Conservation (phyloP, 164 flowering plant species). For the Sedum album region DNA sequence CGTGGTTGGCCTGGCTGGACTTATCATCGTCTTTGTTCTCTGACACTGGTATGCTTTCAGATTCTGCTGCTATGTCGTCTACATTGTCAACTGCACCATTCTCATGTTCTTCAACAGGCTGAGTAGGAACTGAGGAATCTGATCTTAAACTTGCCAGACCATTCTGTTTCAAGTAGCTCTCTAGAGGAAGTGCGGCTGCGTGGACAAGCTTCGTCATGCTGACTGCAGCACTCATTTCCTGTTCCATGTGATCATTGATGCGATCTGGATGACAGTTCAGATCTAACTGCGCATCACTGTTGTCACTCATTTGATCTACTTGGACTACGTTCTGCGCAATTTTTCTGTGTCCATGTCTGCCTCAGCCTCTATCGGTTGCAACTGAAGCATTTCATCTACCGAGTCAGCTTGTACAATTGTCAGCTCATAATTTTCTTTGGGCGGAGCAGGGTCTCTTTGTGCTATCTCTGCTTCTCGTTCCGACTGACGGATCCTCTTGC, state of each 20-base stretch:
- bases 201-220: slow-evolving; percentile 25
- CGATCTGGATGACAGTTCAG: slow-evolving; percentile 41
- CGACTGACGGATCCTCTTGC: slow-evolving; percentile 46
- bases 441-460: slow-evolving; percentile 11
- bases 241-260: slow-evolving; percentile 22
- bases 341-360: neutral
- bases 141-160: slow-evolving; percentile 13
- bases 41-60: neutral
- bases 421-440: neutral
- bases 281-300: slow-evolving; percentile 33
- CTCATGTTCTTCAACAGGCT: neutral
- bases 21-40: neutral
- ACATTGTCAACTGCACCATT: slow-evolving; percentile 20
- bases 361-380: slow-evolving; percentile 15
- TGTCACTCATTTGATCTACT: slow-evolving; percentile 20
- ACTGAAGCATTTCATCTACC: slow-evolving; percentile 12
- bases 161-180: slow-evolving; percentile 17
- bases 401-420: slow-evolving; percentile 11
- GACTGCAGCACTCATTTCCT: slow-evolving; percentile 18
- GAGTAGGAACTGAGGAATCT: slow-evolving; percentile 10
- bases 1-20: neutral
- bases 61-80: slow-evolving; percentile 7
- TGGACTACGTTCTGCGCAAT: neutral
- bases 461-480: slow-evolving; percentile 39
- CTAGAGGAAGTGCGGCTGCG: slow-evolving; percentile 27